Evolutionary conservation across 768 basidiomycete genomes (phyloP).

Genomic region (Termitomyces sp.): DNA sequence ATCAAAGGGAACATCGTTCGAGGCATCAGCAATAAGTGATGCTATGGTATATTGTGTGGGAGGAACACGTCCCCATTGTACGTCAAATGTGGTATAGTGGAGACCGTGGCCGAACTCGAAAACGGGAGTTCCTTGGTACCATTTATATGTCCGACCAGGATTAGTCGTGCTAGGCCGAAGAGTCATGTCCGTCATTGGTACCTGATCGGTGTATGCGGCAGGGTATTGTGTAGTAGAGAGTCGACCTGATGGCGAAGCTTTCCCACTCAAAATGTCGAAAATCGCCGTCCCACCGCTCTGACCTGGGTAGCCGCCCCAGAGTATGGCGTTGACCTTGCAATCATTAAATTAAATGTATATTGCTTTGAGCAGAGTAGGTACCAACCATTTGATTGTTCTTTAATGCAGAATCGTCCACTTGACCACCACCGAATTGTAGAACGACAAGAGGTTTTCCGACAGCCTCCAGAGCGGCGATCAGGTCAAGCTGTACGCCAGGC

Average conservation of each 20-base stretch:
- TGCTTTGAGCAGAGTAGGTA: background rate
- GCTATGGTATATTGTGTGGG: constrained; percentile 37
- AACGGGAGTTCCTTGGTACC: constrained; percentile 50
- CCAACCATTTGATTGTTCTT: constrained; percentile 40
- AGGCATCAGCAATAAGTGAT: constrained; percentile 27
- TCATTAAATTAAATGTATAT: background rate
- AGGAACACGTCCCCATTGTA: constrained; percentile 35
- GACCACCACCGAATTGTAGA: constrained; percentile 55
- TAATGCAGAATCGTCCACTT: constrained; percentile 45
- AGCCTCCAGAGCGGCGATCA: constrained; percentile 39
- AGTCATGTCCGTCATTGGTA: constrained; percentile 58
- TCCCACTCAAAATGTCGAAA: constrained; percentile 51
- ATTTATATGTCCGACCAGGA: constrained; percentile 57
- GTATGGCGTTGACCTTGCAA: constrained; percentile 44
- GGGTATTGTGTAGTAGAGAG: constrained; percentile 54
- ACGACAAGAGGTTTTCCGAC: constrained; percentile 50
- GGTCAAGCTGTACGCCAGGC: constrained; percentile 53
- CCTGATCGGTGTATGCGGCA: constrained; percentile 40
- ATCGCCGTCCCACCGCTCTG: constrained; percentile 53
- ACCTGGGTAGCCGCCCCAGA: constrained; percentile 59
- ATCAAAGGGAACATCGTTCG: constrained; percentile 28
- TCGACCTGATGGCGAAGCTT: constrained; percentile 52
- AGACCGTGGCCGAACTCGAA: constrained; percentile 54
- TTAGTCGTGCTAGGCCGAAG: constrained; percentile 44
- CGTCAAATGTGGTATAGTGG: constrained; percentile 49